Percentiles rank a stretch among this genome's conserved stretches.
Evolutionary conservation across 2,329 filamentous ascomycete species (phyloP).

Genomic region (Phialophora chinensis): DNA sequence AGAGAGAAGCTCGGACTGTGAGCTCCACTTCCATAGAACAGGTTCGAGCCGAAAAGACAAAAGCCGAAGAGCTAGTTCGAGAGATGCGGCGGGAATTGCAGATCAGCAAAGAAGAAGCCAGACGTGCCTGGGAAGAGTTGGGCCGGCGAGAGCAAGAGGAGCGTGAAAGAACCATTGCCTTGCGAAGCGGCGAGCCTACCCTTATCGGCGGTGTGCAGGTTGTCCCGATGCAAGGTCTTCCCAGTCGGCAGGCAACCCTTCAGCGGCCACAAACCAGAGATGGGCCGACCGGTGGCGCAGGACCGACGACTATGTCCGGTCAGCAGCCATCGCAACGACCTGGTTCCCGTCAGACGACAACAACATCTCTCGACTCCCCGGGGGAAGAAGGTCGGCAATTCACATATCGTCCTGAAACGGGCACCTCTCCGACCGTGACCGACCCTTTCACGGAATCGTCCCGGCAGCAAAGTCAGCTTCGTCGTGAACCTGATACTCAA

Average conservation of each 20-base stretch:
- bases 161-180: slow-evolving; percentile 80
- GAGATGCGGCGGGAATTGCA: slow-evolving; percentile 92
- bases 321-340: slow-evolving; percentile 40
- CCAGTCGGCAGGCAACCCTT: slow-evolving; percentile 58
- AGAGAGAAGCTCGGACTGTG: slow-evolving; percentile 72
- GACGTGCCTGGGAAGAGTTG: slow-evolving; percentile 95
- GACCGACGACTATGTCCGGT: slow-evolving; percentile 42
- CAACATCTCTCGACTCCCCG: slow-evolving; percentile 41
- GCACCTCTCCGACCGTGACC: slow-evolving; percentile 61
- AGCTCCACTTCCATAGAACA: slow-evolving; percentile 66
- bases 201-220: slow-evolving; percentile 93
- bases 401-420: slow-evolving; percentile 54
- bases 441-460: slow-evolving; percentile 65
- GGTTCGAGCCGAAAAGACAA: slow-evolving; percentile 70
- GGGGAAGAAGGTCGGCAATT: slow-evolving; percentile 54
- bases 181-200: slow-evolving; percentile 86
- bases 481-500: slow-evolving; percentile 47
- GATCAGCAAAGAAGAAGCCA: slow-evolving; percentile 95
- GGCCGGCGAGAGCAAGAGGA: slow-evolving; percentile 92
- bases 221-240: slow-evolving; percentile 81
- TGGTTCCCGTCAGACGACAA: slow-evolving; percentile 36
- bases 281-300: slow-evolving; percentile 50
- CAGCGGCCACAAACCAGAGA: slow-evolving; percentile 56
- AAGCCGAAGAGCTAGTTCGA: slow-evolving; percentile 75
- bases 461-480: slow-evolving; percentile 43